Evolutionary conservation across 306 rosid species (phyloP).

Genomic region (Senna tora): DNA sequence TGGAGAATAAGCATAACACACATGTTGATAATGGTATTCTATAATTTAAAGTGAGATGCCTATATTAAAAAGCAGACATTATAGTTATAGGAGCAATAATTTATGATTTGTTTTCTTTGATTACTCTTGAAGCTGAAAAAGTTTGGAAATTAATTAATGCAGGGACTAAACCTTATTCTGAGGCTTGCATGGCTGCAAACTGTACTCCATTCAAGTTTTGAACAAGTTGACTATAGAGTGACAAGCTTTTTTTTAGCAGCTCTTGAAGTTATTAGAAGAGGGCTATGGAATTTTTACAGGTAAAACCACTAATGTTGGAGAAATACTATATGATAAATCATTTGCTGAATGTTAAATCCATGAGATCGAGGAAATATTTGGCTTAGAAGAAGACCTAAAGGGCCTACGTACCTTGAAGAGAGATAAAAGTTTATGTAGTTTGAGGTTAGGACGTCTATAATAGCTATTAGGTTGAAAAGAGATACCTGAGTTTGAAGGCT

Average conservation of each 20-base stretch:
- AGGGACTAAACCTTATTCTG: constrained; percentile 83
- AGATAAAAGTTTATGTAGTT: too few species aligned
- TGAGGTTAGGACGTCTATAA: too few species aligned
- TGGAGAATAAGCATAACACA: constrained; percentile 44
- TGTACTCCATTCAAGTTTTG: constrained; percentile 90
- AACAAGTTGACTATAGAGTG: constrained; percentile 77
- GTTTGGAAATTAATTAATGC: constrained; percentile 53
- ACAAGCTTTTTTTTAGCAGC: constrained; percentile 87
- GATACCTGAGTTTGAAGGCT: too few species aligned
- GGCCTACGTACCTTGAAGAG: too few species aligned
- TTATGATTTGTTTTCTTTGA: constrained; percentile 30
- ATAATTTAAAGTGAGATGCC: constrained; percentile 45
- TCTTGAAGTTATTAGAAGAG: constrained; percentile 94
- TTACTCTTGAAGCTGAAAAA: constrained; percentile 31
- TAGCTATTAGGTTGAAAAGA: too few species aligned
- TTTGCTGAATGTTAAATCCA: too few species aligned
- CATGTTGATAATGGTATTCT: constrained; percentile 45
- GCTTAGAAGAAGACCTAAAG: too few species aligned
- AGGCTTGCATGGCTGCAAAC: constrained; percentile 99
- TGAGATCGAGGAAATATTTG: too few species aligned
- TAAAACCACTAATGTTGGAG: too few species aligned
- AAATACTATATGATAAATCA: too few species aligned
- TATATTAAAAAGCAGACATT: constrained; percentile 36
- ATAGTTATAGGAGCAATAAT: constrained; percentile 24
- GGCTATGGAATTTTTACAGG: constrained; percentile 98